These are phyloP conservation scores for Laetiporus sulphureus DNA, from an alignment of 1,284 basidiomycete genomes.

Conservation along the genomic window DNA sequence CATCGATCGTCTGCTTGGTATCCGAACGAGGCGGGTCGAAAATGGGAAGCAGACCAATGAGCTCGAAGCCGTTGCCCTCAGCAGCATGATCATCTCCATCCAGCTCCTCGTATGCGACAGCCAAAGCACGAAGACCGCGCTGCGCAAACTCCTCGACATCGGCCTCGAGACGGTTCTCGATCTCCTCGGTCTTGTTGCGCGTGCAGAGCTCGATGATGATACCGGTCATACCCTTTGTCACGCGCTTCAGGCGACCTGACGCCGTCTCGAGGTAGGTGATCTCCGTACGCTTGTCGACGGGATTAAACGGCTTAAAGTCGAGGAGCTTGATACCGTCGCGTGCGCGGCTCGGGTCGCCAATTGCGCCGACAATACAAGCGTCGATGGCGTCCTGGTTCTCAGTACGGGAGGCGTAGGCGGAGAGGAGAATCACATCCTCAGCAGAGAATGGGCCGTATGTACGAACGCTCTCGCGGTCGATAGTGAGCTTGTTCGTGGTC, in stretches of 20 bases:
- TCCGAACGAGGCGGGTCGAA: slow-evolving; percentile 98
- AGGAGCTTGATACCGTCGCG: slow-evolving; percentile 92
- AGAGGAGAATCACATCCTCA: slow-evolving; percentile 88
- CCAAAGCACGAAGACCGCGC: slow-evolving; percentile 97
- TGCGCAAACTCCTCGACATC: slow-evolving; percentile 94
- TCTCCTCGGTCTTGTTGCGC: slow-evolving; percentile 90
- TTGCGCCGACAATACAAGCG: slow-evolving; percentile 76
- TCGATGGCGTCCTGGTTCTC: slow-evolving; percentile 99
- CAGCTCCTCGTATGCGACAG: slow-evolving; percentile 93
- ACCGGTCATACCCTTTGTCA: slow-evolving; percentile 99
- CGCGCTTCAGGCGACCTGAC: slow-evolving; percentile 92
- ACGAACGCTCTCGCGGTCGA: slow-evolving; percentile 89
- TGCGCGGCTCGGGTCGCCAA: slow-evolving; percentile 69
- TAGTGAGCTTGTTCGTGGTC: slow-evolving; percentile 98
- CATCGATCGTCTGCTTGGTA: slow-evolving; percentile 98
- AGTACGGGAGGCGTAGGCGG: slow-evolving; percentile 93
- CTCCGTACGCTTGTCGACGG: slow-evolving; percentile 98
- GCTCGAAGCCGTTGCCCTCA: slow-evolving; percentile 93
- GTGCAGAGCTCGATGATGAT: slow-evolving; percentile 94
- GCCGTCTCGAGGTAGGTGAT: slow-evolving; percentile 95
- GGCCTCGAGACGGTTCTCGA: slow-evolving; percentile 88
- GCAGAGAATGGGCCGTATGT: slow-evolving; percentile 87
- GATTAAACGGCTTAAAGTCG: slow-evolving; percentile 99
- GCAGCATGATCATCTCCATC: slow-evolving; percentile 76
- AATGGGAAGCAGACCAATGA: slow-evolving; percentile 95